Evolutionary conservation across 2,329 filamentous ascomycete genomes (phyloP).

Genomic region (Aspergillus neoniger): DNA sequence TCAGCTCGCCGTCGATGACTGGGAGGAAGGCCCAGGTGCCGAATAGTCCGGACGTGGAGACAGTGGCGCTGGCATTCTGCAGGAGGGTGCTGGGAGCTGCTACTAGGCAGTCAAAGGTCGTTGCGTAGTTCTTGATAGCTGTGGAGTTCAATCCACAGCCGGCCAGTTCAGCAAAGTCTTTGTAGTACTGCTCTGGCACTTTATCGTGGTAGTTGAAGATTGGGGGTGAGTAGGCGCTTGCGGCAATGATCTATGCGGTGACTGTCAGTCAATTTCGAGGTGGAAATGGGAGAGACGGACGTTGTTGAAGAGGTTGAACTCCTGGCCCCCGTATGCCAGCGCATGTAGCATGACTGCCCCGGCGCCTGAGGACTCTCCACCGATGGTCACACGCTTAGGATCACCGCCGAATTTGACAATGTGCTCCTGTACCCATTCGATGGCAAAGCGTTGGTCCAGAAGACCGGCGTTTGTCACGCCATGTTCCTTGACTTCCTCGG

Average conservation of each 20-base stretch:
- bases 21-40: slow-evolving; percentile 50
- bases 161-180: slow-evolving; percentile 46
- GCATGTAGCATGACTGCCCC: slow-evolving; percentile 14
- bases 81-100: slow-evolving; percentile 38
- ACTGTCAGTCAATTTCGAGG: slow-evolving; percentile 12
- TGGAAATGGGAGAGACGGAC: slow-evolving; percentile 16
- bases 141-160: slow-evolving; percentile 36
- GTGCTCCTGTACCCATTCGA: slow-evolving; percentile 15
- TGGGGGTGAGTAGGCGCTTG: slow-evolving; percentile 56
- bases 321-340: slow-evolving; percentile 13
- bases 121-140: slow-evolving; percentile 18
- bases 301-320: slow-evolving; percentile 21
- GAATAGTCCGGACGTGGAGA: slow-evolving; percentile 37
- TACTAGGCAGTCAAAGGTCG: slow-evolving; percentile 45
- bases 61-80: slow-evolving; percentile 39
- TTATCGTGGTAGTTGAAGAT: slow-evolving; percentile 55
- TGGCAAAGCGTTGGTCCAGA: slow-evolving; percentile 15
- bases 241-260: slow-evolving; percentile 32
- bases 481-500: slow-evolving; percentile 51
- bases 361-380: slow-evolving; percentile 12
- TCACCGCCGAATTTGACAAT: slow-evolving; percentile 13
- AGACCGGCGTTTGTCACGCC: slow-evolving; percentile 11
- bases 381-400: slow-evolving; percentile 8
- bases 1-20: slow-evolving; percentile 45
- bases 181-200: slow-evolving; percentile 50